Percentiles rank a stretch among this genome's conserved stretches.
Evolutionary conservation across 345 rosid genomes (phyloP).

Genomic region (Limnanthes douglasii): DNA sequence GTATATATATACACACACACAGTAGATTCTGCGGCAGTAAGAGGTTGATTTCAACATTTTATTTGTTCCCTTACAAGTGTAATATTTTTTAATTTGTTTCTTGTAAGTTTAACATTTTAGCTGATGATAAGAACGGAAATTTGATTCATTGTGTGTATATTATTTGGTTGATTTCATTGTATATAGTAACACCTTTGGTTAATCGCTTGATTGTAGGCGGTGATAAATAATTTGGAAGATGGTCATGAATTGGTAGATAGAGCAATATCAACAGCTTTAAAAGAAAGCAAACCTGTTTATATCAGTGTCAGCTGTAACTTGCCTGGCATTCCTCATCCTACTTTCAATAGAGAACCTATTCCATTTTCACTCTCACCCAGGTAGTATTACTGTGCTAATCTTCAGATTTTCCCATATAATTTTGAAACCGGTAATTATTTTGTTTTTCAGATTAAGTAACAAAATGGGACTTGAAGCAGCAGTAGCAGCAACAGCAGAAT

Average conservation of each 20-base stretch:
- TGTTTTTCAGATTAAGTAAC: slow-evolving; percentile 42
- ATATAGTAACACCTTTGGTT: no score
- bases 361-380: slow-evolving; percentile 28
- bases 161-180: not conserved
- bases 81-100: no score
- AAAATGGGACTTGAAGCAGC: slow-evolving; percentile 32
- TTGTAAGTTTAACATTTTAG: no score
- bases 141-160: no score
- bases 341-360: slow-evolving; percentile 29
- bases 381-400: slow-evolving; percentile 6
- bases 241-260: slow-evolving; percentile 41
- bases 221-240: slow-evolving; percentile 42
- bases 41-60: no score
- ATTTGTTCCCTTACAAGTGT: no score
- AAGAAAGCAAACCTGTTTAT: slow-evolving; percentile 63
- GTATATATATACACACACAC: no score
- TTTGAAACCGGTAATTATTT: no score
- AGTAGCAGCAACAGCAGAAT: slow-evolving; percentile 33
- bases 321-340: slow-evolving; percentile 33
- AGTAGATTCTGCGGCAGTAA: no score
- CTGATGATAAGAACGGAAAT: no score
- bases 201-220: slow-evolving; percentile 34
- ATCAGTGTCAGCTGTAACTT: slow-evolving; percentile 47
- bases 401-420: not conserved
- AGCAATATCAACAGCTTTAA: slow-evolving; percentile 33